phyloP scores from a whole-genome alignment of 768 basidiomycete genomes.

The Termitomyces sp. region DNA sequence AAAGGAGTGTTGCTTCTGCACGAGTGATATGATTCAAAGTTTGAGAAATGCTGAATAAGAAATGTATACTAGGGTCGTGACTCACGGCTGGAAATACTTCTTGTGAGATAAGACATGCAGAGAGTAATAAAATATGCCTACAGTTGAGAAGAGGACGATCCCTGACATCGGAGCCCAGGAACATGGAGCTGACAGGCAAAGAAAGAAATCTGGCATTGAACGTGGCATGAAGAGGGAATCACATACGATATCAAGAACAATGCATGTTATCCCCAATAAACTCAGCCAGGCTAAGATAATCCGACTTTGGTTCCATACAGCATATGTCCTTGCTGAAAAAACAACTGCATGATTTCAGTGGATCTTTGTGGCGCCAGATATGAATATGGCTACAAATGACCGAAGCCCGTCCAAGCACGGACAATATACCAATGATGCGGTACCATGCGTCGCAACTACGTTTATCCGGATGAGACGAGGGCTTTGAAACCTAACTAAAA shows the following conservation, averaged over 20 bases:
- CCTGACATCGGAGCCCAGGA: conserved; percentile 12
- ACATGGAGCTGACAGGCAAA: conserved; percentile 9
- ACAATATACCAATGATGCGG: conserved; percentile 9
- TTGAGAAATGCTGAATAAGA: too few relatives aligned
- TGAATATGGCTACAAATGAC: conserved; percentile 16
- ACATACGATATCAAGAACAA: conserved; percentile 12
- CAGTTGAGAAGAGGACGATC: conserved; percentile 9
- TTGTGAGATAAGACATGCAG: background rate
- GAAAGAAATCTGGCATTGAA: background rate
- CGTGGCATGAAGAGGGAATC: background rate
- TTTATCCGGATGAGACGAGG: background rate
- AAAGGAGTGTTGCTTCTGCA: conserved; percentile 12
- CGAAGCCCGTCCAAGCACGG: conserved; percentile 10
- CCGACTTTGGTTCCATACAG: conserved; percentile 12
- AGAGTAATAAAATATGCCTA: background rate
- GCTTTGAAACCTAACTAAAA: background rate
- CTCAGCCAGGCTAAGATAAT: conserved; percentile 11
- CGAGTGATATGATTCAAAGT: background rate
- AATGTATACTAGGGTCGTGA: background rate
- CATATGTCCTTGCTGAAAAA: conserved; percentile 17
- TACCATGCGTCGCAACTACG: conserved; percentile 14
- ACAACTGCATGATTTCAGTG: conserved; percentile 9
- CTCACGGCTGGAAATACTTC: conserved; percentile 2
- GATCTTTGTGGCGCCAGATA: background rate
- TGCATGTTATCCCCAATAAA: conserved; percentile 7